Evolutionary conservation across 768 basidiomycete species (phyloP).

Genomic region (Antrodiella citrinella): DNA sequence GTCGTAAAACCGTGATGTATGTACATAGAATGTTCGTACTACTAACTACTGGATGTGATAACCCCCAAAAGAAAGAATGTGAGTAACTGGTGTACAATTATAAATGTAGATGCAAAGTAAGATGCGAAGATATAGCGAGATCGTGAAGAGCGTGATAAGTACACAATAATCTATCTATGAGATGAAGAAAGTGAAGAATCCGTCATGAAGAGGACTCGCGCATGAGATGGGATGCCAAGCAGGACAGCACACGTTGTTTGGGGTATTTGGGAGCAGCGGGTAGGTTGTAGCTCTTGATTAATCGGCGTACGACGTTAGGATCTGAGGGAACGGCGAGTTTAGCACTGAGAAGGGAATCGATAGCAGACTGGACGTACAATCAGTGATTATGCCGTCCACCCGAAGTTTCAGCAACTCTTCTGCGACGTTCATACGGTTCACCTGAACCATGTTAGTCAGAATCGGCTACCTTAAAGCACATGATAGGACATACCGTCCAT

Average conservation of each 20-base stretch:
- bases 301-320: constrained; percentile 49
- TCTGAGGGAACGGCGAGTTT: constrained; percentile 22
- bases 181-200: neutral
- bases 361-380: constrained; percentile 32
- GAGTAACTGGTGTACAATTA: neutral
- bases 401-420: constrained; percentile 54
- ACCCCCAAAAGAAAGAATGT: neutral
- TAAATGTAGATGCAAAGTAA: neutral
- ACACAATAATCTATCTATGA: neutral
- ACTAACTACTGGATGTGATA: neutral
- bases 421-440: constrained; percentile 52
- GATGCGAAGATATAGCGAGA: neutral
- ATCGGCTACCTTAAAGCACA: neutral
- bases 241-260: constrained; percentile 51
- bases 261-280: constrained; percentile 50
- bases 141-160: neutral
- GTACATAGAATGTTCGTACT: neutral
- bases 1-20: no score
- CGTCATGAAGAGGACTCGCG: neutral
- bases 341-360: neutral
- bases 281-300: constrained; percentile 44
- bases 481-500: constrained; percentile 51
- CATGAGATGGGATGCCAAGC: constrained; percentile 41
- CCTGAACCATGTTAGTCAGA: constrained; percentile 29
- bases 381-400: constrained; percentile 74